A percentile compares a stretch with the other conserved stretches of the same genome.
Evolutionary conservation across 805 yeast genomes (phyloP).

Genomic region (Myxozyma udenii): DNA sequence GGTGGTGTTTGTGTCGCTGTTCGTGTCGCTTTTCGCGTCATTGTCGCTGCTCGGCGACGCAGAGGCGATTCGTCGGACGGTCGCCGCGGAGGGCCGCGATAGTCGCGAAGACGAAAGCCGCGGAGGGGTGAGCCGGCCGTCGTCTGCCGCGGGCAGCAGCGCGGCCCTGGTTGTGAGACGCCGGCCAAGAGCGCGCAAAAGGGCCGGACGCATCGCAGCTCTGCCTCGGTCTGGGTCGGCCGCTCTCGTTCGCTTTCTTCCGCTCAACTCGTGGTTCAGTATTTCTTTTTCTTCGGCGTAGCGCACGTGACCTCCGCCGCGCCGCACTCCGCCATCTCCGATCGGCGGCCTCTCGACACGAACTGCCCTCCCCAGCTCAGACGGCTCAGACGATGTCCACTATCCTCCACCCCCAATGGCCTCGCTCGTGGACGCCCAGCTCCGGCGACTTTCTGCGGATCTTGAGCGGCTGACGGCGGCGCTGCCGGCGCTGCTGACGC

Average conservation of each 20-base stretch:
- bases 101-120: too few species aligned
- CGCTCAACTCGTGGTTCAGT: too few species aligned
- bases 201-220: background rate
- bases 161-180: background rate
- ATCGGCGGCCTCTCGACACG: background rate
- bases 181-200: background rate
- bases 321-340: too few species aligned
- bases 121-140: background rate
- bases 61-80: background rate
- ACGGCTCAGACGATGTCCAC: background rate
- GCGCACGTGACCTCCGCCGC: background rate
- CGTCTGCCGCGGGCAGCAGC: background rate
- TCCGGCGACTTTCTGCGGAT: constrained; percentile 15
- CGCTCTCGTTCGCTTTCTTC: too few species aligned
- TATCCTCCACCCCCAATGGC: constrained; percentile 12
- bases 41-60: background rate
- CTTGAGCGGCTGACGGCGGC: constrained; percentile 21
- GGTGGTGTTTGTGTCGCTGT: background rate
- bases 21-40: background rate
- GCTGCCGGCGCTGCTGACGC: constrained; percentile 19
- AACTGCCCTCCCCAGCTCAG: background rate
- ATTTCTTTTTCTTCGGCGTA: too few species aligned
- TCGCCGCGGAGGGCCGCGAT: background rate
- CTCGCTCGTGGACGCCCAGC: constrained; percentile 19
- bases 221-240: background rate